Conservation (phyloP, 371 early-diverging fungal genomes). For the Syncephalis fuscata region DNA sequence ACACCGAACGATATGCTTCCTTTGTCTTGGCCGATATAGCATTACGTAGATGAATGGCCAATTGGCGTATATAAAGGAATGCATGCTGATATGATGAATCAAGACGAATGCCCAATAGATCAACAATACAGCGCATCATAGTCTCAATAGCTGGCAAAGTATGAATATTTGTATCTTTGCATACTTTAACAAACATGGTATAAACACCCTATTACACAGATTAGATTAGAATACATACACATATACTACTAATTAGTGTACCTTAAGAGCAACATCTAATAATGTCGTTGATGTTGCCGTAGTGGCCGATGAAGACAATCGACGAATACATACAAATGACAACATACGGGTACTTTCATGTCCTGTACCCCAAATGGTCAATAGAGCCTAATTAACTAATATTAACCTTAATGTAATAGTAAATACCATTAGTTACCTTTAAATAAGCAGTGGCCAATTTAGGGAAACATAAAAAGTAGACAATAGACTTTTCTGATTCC, state of each 20-base stretch:
- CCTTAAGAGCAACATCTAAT: conserved; percentile 7
- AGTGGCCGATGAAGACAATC: neutral
- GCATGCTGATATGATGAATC: conserved; percentile 75
- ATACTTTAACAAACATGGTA: conserved; percentile 56
- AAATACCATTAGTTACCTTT: conserved; percentile 25
- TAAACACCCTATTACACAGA: conserved; percentile 64
- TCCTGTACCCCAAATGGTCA: conserved; percentile 4
- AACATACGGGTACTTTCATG: conserved; percentile 3
- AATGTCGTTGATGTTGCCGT: neutral
- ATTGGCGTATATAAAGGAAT: conserved; percentile 80
- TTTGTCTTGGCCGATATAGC: conserved; percentile 63
- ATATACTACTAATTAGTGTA: too few relatives aligned
- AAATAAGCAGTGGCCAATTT: conserved; percentile 60
- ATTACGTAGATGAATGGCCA: conserved; percentile 74
- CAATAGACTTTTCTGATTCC: conserved; percentile 53
- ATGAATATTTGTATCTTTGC: conserved; percentile 55
- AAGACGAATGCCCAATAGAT: conserved; percentile 60
- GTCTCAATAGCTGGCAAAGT: conserved; percentile 69
- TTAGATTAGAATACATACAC: too few relatives aligned
- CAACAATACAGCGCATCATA: conserved; percentile 79
- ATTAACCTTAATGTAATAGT: too few relatives aligned
- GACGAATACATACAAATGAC: conserved; percentile 6
- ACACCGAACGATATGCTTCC: conserved; percentile 69
- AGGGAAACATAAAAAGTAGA: conserved; percentile 67
- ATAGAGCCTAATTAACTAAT: neutral